Evolutionary conservation across 345 rosid genomes (phyloP).

Genomic region (Cardamine resedifolia): DNA sequence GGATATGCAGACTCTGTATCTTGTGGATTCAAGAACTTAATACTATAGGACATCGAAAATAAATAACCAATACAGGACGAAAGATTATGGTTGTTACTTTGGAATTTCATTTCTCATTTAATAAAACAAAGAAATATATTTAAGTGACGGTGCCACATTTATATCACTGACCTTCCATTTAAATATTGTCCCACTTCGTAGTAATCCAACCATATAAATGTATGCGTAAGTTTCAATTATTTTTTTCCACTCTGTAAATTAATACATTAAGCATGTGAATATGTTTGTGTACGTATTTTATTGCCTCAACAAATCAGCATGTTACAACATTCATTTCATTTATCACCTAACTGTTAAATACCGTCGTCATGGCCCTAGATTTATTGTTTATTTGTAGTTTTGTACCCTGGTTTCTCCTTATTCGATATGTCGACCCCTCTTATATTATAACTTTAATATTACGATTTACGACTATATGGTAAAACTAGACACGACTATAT

Average conservation of each 20-base stretch:
- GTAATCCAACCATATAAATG: conserved; percentile 7
- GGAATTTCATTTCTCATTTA: background rate
- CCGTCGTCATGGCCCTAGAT: conserved; percentile 24
- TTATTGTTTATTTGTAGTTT: conserved; percentile 5
- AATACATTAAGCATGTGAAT: conserved; percentile 24
- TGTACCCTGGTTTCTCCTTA: background rate
- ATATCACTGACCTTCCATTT: conserved; percentile 3
- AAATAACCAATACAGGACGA: background rate
- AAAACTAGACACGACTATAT: background rate
- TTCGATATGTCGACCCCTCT: background rate
- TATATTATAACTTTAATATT: background rate
- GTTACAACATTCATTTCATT: conserved; percentile 24
- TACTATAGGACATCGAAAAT: too few relatives aligned
- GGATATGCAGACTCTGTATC: conserved; percentile 8
- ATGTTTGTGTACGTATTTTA: conserved; percentile 20
- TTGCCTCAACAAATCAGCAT: conserved; percentile 15
- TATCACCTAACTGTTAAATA: conserved; percentile 26
- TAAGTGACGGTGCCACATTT: background rate
- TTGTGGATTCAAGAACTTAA: background rate
- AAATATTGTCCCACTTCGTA: conserved; percentile 9
- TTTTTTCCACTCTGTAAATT: background rate
- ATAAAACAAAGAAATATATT: background rate
- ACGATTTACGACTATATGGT: background rate
- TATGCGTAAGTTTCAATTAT: background rate
- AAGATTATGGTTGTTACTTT: background rate